Evolutionary conservation across 164 flowering plant genomes (phyloP).

Genomic region (Vitis riparia): DNA sequence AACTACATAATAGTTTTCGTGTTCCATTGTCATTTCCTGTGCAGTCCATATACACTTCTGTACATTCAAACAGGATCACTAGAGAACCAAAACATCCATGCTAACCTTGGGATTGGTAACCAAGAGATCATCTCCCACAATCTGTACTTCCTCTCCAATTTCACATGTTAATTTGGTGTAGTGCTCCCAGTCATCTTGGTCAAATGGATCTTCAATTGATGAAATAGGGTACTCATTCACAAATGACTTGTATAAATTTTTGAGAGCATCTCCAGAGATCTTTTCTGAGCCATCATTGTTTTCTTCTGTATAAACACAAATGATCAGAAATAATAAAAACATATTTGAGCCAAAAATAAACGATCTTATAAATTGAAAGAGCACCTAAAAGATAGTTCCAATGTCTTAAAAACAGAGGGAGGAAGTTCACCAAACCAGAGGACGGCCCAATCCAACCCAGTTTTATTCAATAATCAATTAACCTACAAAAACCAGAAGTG

Average conservation of each 20-base stretch:
- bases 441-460: too few relatives aligned
- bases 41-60: too few relatives aligned
- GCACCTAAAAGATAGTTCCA: too few relatives aligned
- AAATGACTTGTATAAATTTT: constrained; percentile 82
- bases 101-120: constrained; percentile 92
- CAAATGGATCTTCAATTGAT: constrained; percentile 93
- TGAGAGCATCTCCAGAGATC: constrained; percentile 78
- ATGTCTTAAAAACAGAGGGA: not conserved
- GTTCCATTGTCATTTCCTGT: too few relatives aligned
- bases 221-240: constrained; percentile 81
- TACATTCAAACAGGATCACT: too few relatives aligned
- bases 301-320: constrained; percentile 42
- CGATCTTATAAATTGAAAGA: too few relatives aligned
- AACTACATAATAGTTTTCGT: not conserved
- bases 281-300: constrained; percentile 78
- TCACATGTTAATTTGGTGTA: constrained; percentile 70
- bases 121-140: constrained; percentile 92
- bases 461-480: too few relatives aligned
- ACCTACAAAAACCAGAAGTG: too few relatives aligned
- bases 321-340: not conserved
- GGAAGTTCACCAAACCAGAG: not conserved
- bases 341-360: too few relatives aligned
- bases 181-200: constrained; percentile 96
- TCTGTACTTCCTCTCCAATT: constrained; percentile 68
- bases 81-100: not conserved